phyloP scores from a whole-genome alignment of 306 rosid species.

The Vachellia pachyceras region DNA sequence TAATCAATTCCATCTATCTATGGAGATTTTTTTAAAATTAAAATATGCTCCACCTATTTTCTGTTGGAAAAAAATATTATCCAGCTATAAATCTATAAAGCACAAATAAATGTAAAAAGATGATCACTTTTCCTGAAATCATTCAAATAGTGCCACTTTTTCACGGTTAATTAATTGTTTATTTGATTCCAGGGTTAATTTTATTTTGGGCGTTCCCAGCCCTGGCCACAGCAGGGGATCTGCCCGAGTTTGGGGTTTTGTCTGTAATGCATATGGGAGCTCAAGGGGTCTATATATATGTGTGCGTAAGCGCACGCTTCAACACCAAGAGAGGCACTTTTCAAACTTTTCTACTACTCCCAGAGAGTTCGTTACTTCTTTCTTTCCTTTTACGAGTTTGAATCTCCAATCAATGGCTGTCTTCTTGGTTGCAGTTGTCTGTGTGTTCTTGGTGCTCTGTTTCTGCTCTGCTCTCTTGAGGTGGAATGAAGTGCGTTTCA shows the following conservation, averaged over 20 bases:
- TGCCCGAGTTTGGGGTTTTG: constrained; percentile 62
- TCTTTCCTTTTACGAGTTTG: constrained; percentile 2
- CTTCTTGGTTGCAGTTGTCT: constrained; percentile 49
- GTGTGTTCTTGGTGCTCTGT: constrained; percentile 64
- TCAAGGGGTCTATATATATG: constrained; percentile 66
- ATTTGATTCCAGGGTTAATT: neutral
- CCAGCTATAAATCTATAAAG: neutral
- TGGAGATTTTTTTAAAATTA: neutral
- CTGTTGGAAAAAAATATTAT: neutral
- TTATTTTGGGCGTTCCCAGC: constrained; percentile 26
- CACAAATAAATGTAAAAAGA: neutral
- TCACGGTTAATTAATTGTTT: constrained; percentile 20
- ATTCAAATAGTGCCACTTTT: constrained; percentile 36
- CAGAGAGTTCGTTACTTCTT: constrained; percentile 32
- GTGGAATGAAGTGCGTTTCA: constrained; percentile 84
- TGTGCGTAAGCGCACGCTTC: constrained; percentile 57
- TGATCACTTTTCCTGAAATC: constrained; percentile 37
- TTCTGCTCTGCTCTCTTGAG: constrained; percentile 85
- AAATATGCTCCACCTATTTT: neutral
- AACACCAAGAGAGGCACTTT: constrained; percentile 46
- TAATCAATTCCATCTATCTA: neutral
- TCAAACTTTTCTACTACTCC: constrained; percentile 38
- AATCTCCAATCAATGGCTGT: constrained; percentile 70
- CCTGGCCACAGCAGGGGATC: constrained; percentile 56
- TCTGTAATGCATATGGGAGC: constrained; percentile 45